These are phyloP conservation scores for Phanerochaete carnosa DNA, from an alignment of 768 basidiomycete genomes.

Conservation along the genomic window DNA sequence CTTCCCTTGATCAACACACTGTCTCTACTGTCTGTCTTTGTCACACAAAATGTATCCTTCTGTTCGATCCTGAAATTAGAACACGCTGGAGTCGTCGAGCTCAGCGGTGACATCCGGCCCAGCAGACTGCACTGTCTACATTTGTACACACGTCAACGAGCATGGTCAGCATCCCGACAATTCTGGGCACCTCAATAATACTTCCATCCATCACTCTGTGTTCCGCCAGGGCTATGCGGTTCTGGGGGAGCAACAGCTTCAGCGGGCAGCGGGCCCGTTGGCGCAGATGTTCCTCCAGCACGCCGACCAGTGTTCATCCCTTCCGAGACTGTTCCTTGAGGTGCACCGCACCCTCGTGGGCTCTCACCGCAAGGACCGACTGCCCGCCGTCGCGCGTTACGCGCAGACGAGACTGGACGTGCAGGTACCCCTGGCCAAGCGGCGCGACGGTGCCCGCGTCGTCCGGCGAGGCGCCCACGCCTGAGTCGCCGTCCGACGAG, in stretches of 20 bases:
- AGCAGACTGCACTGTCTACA: too few species aligned
- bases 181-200: too few species aligned
- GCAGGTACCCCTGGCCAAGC: constrained; percentile 56
- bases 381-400: constrained; percentile 68
- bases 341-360: constrained; percentile 1
- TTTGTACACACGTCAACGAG: too few species aligned
- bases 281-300: constrained; percentile 2
- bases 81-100: too few species aligned
- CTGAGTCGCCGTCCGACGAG: not conserved
- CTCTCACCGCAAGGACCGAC: constrained; percentile 41
- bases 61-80: too few species aligned
- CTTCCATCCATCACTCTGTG: too few species aligned
- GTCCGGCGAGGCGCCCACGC: not conserved
- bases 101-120: too few species aligned
- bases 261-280: not conserved
- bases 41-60: not conserved
- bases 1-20: constrained; percentile 48
- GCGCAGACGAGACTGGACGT: constrained; percentile 59
- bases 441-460: not conserved
- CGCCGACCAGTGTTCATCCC: not conserved
- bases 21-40: not conserved
- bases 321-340: too few species aligned
- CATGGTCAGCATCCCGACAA: too few species aligned
- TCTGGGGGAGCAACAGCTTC: not conserved
- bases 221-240: not conserved